Evolutionary conservation across 768 basidiomycete species (phyloP), one percentile per base, ranked within the genome.

Genomic region (Auriscalpium vulgare): DNA sequence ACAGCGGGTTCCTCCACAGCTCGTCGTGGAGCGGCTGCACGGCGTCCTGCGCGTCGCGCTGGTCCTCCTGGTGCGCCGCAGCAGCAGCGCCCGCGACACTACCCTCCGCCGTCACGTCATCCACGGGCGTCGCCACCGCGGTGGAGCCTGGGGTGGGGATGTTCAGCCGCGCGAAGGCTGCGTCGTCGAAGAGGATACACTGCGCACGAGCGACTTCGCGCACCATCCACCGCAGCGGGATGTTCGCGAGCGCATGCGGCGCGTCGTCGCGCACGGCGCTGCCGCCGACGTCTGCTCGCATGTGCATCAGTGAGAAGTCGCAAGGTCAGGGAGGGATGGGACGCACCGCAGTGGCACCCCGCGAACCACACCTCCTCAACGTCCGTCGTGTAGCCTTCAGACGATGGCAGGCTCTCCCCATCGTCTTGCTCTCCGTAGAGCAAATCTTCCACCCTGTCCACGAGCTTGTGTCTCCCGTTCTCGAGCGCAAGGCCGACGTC

Each of bases 1-100:
- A 91, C 1, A 72, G 4, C 19, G 66, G 68, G 14, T 67, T 66
- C 8, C 50, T 47, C 65, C 71, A 66, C 48, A 91, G 69, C 57
- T 72, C 53, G 60, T 89, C 87, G 57, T 81, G 70, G 2, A 83
- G 60, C 1, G 77, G 79, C 63, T 80, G 68, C 16, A 80, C 43
- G n/a, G 74, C 75, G 53, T 74, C 70, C 13, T 51, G 17, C 17
- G 17, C 47, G 9, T 62, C 59, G 35, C 37, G 50, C 19, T 8
- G 17, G 10, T 38, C 4, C 2, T 46, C 53, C 23, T n/a, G 14
- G 8, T 21, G 13, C n/a, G 23, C 13, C 36, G 34, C 45, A 8
- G 8, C 35, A 34, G 40, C 17, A 0, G 14, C 47, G 38, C n/a
- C 37, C 7, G 19, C 17, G n/a, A n/a, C 54, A 3, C n/a, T 14